These are phyloP conservation scores for Lipomyces lipofer DNA, from an alignment of 805 yeast species.

Conservation along the genomic window DNA sequence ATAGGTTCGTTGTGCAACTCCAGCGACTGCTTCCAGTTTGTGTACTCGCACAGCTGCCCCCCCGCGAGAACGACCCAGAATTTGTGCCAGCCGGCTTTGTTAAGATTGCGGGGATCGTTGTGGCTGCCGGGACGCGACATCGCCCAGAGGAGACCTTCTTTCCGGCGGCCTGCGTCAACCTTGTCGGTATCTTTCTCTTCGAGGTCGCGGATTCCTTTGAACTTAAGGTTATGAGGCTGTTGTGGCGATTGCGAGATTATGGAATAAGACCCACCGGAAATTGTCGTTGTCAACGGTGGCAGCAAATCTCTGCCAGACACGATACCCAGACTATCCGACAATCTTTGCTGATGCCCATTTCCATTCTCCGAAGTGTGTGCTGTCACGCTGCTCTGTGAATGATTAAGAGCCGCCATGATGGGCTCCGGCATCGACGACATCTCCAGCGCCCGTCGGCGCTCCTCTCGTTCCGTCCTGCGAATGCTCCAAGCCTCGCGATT, in stretches of 20 bases:
- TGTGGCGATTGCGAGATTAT: not conserved
- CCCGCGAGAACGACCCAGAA: conserved; percentile 77
- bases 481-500: conserved; percentile 36
- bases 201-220: not conserved
- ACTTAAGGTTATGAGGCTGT: not conserved
- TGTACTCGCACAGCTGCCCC: conserved; percentile 68
- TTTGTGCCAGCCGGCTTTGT: conserved; percentile 69
- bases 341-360: not conserved
- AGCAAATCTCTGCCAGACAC: not conserved
- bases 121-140: conserved; percentile 43
- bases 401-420: not conserved
- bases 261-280: conserved; percentile 6
- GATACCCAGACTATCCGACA: not conserved
- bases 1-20: conserved; percentile 65
- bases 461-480: conserved; percentile 43
- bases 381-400: not conserved
- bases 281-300: conserved; percentile 7
- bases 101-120: conserved; percentile 39
- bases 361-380: not conserved
- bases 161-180: conserved; percentile 30
- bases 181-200: conserved; percentile 11
- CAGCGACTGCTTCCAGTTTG: conserved; percentile 76
- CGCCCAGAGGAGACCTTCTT: conserved; percentile 49
- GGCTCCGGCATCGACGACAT: conserved; percentile 34
- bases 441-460: conserved; percentile 41